These are phyloP conservation scores for Lentinula novae-zelandiae DNA, from an alignment of 1,284 basidiomycete species.

Conservation along the genomic window DNA sequence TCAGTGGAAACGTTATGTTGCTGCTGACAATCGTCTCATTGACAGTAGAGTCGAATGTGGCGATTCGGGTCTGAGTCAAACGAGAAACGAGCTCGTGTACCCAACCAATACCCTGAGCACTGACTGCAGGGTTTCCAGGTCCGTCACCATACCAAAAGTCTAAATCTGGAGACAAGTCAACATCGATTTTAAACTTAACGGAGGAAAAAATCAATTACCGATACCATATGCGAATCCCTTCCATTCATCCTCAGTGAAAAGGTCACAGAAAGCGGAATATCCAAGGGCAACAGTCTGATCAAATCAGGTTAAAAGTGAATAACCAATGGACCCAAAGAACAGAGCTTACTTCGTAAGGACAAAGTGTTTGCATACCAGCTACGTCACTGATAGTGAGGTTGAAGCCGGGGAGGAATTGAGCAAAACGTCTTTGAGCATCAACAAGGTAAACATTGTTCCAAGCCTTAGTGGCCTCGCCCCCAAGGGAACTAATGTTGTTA, in stretches of 20 bases:
- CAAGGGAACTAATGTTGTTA: slow-evolving; percentile 30
- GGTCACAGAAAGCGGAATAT: slow-evolving; percentile 44
- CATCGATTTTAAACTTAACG: neutral
- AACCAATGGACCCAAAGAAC: neutral
- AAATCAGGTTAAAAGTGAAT: neutral
- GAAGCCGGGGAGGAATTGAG: slow-evolving; percentile 43
- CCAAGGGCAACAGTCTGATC: slow-evolving; percentile 62
- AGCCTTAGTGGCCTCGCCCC: slow-evolving; percentile 25
- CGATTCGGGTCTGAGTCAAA: slow-evolving; percentile 45
- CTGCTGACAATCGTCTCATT: slow-evolving; percentile 55
- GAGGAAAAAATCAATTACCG: slow-evolving; percentile 24
- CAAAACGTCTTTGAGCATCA: slow-evolving; percentile 45
- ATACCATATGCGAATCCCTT: slow-evolving; percentile 53
- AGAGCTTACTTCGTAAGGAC: slow-evolving; percentile 51
- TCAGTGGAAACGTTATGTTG: slow-evolving; percentile 54
- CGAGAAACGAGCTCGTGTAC: slow-evolving; percentile 53
- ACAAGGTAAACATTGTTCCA: slow-evolving; percentile 56
- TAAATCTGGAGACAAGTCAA: slow-evolving; percentile 24
- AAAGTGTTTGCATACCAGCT: slow-evolving; percentile 45
- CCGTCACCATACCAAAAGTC: slow-evolving; percentile 46
- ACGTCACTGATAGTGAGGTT: slow-evolving; percentile 45
- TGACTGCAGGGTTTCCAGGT: slow-evolving; percentile 44
- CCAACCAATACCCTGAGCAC: slow-evolving; percentile 63
- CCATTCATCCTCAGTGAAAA: slow-evolving; percentile 70
- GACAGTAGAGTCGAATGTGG: slow-evolving; percentile 47